A percentile compares a stretch with the other conserved stretches of the same genome.
Conservation (phyloP, 2,329 filamentous ascomycete species). For the Biscogniauxia sp. region DNA sequence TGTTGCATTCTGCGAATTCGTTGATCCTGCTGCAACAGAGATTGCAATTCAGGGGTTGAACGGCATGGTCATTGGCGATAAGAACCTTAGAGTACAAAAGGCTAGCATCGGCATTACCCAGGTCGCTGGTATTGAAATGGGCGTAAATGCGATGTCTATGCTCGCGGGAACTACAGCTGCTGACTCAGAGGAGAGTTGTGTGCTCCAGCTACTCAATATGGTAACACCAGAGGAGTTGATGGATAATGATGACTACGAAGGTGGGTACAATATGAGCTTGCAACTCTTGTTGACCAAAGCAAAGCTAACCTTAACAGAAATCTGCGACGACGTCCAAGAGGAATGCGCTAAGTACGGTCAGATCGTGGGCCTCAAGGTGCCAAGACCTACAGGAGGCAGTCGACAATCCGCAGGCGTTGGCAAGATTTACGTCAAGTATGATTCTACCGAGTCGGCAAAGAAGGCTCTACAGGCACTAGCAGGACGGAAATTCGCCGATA, state of each 20-base stretch:
- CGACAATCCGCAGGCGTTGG: conserved; percentile 86
- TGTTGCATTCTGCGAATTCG: conserved; percentile 95
- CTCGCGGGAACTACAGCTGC: conserved; percentile 84
- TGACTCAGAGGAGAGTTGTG: conserved; percentile 76
- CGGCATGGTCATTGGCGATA: conserved; percentile 88
- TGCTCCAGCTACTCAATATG: conserved; percentile 96
- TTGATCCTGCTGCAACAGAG: conserved; percentile 72
- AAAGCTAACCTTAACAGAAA: conserved; percentile 65
- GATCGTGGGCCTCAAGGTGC: conserved; percentile 87
- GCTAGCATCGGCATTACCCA: conserved; percentile 95
- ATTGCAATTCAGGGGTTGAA: conserved; percentile 89
- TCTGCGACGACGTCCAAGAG: conserved; percentile 88
- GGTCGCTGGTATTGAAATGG: conserved; percentile 86
- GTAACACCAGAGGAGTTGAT: conserved; percentile 93
- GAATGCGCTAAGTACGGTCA: conserved; percentile 90
- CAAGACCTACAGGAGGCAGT: conserved; percentile 78
- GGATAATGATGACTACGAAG: conserved; percentile 93
- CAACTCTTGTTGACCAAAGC: conserved; percentile 5
- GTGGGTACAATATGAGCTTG: conserved; percentile 45
- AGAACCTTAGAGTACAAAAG: conserved; percentile 78
- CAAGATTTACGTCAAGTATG: conserved; percentile 97
- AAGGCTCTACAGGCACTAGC: conserved; percentile 88
- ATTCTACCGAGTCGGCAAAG: conserved; percentile 71
- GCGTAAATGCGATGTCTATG: conserved; percentile 96
- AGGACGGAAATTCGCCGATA: conserved; percentile 91